Conservation (phyloP, 768 basidiomycete species). For the Panellus pusillus region DNA sequence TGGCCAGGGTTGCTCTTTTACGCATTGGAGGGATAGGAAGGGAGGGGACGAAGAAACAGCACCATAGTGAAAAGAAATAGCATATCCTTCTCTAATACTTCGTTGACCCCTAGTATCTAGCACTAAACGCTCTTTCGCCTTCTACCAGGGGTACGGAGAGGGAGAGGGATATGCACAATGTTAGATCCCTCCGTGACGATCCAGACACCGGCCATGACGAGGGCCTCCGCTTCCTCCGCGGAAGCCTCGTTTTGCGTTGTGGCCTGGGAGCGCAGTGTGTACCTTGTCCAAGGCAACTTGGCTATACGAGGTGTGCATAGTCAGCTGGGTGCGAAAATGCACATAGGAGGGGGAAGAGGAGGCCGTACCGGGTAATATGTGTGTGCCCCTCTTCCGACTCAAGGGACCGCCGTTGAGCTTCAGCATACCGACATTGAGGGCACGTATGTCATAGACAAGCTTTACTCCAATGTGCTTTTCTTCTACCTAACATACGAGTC, state of each 20-base stretch:
- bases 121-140: no score
- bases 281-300: conserved; percentile 69
- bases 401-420: conserved; percentile 54
- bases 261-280: conserved; percentile 68
- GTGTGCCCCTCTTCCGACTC: conserved; percentile 39
- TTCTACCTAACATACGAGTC: no score
- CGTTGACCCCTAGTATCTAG: no score
- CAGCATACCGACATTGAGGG: conserved; percentile 52
- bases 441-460: conserved; percentile 13
- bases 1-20: no score
- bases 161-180: conserved; percentile 41
- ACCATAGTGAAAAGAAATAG: no score
- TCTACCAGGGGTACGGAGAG: no score
- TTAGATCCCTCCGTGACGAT: conserved; percentile 79
- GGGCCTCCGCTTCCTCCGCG: conserved; percentile 66
- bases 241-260: conserved; percentile 75
- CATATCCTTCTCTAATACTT: no score
- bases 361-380: conserved; percentile 47
- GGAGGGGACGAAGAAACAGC: no score
- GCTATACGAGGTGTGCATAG: conserved; percentile 26
- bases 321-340: no score
- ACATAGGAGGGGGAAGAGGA: background rate
- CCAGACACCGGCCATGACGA: conserved; percentile 65
- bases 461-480: no score
- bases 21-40: no score